Percentiles rank a stretch among this genome's conserved stretches.
These are phyloP conservation scores for Solanum appendiculatum DNA, from an alignment of 257 asterid genomes.

Conservation along the genomic window DNA sequence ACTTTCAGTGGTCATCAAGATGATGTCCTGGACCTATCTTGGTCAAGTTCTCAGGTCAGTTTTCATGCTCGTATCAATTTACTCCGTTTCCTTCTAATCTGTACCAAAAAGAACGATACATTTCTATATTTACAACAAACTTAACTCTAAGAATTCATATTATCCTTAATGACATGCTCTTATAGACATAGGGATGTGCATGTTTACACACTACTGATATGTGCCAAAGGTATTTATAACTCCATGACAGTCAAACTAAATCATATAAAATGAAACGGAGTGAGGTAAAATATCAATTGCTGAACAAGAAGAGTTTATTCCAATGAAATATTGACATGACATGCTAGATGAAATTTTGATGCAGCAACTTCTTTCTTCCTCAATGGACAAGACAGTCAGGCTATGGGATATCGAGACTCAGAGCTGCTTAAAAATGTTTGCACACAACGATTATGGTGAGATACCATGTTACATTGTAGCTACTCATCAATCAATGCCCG, in stretches of 20 bases:
- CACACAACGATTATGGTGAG: slow-evolving; percentile 90
- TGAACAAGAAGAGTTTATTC: neutral
- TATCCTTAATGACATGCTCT: neutral
- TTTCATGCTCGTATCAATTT: neutral
- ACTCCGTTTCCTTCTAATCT: neutral
- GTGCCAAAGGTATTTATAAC: neutral
- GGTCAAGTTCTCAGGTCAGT: slow-evolving; percentile 22
- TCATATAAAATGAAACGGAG: neutral
- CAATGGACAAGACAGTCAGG: slow-evolving; percentile 85
- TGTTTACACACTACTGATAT: neutral
- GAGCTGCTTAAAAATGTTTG: slow-evolving; percentile 67
- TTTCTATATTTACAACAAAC: neutral
- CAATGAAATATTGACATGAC: neutral
- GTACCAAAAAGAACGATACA: neutral
- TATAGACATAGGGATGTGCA: neutral
- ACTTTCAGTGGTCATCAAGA: slow-evolving; percentile 13
- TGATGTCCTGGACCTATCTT: slow-evolving; percentile 17
- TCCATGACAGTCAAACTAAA: neutral
- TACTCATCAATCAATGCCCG: neutral
- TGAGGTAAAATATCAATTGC: neutral
- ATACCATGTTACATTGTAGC: slow-evolving; percentile 5
- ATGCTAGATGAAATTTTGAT: neutral
- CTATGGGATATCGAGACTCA: slow-evolving; percentile 64
- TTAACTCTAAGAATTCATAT: neutral
- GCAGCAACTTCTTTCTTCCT: slow-evolving; percentile 81